Base-by-base conservation (phyloP, 331 rosid species). In the Malus hybrid region DNA sequence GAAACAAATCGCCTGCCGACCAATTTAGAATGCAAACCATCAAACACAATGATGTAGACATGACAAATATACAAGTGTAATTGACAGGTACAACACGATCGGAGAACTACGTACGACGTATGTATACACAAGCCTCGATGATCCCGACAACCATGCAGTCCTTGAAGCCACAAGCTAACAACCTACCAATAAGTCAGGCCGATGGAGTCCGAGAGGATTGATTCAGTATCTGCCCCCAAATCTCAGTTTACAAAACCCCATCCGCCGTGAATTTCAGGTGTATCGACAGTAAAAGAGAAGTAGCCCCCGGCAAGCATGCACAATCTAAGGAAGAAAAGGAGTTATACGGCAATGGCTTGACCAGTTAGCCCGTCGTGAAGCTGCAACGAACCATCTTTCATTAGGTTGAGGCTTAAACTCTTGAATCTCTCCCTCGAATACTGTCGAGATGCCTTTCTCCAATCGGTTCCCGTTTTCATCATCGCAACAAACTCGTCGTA, bases 381-480 rank as follows among this genome's bases (percentile, higher is more conserved):
- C 75, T 92, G 97, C 81, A 95, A 88, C 18, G 99, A 95, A 33
- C 99, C 99, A 11, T 95, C 99, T 80, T 92, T 95, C 97, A 95
- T 92, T 75, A 95, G 84, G 73, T 90, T 95, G 24, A 95, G 86
- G 83, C 99, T 95, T 82, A 95, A 80, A 82, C 97, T 95, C 85
- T 95, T 92, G 92, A 95, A 95, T 84, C 99, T 86, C 80, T 95
- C 99, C 78, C 99, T 90, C 12, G 99, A 95, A 71, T 95, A 92
- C 83, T 92, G 99, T 65, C 99, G 85, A 13, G 99, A 95, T 4
- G 99, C 99, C 77, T 95, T 95, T 88, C 99, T 91, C 97, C 99
- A 95, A 75, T 95, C 99, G 0, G 99, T 95, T 79, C 99, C 99
- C 2, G 99, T 86, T 84, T 95, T 95, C 99, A 95, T 95, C 99